These are phyloP conservation scores for Phallus indusiatus DNA, from an alignment of 768 basidiomycete genomes.

Conservation along the genomic window DNA sequence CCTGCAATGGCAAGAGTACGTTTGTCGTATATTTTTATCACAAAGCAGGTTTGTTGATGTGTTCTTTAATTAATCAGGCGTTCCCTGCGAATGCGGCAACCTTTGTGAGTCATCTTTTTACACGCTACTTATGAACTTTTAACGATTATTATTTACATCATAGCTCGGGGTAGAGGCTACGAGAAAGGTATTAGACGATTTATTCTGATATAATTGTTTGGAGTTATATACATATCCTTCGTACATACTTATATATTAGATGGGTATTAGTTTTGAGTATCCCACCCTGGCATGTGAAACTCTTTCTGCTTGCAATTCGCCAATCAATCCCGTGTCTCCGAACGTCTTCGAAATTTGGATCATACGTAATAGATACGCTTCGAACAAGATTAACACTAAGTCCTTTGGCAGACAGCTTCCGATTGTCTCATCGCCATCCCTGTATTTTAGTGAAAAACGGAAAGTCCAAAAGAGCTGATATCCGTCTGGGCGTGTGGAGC, in stretches of 20 bases:
- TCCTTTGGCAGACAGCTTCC: too few relatives aligned
- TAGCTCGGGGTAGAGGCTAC: constrained; percentile 91
- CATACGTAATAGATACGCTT: too few relatives aligned
- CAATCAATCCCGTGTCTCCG: too few relatives aligned
- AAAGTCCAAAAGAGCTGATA: too few relatives aligned
- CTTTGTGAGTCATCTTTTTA: constrained; percentile 50
- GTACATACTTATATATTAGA: neutral
- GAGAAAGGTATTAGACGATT: constrained; percentile 67
- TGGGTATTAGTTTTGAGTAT: neutral
- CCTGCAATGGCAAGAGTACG: constrained; percentile 90
- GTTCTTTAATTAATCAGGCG: constrained; percentile 40
- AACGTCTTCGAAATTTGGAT: too few relatives aligned
- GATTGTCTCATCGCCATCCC: too few relatives aligned
- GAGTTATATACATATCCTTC: neutral
- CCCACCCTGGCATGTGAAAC: too few relatives aligned
- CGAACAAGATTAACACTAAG: too few relatives aligned
- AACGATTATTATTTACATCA: constrained; percentile 17
- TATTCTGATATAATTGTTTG: constrained; percentile 30
- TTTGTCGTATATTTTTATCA: constrained; percentile 7
- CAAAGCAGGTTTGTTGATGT: neutral
- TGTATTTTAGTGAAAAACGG: too few relatives aligned
- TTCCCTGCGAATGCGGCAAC: constrained; percentile 97
- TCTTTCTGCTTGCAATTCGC: too few relatives aligned
- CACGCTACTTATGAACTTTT: neutral
- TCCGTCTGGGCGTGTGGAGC: too few relatives aligned